Evolutionary conservation across 768 basidiomycete genomes (phyloP), one percentile per base, ranked within the genome.

Genomic region (Cystofilobasidium ferigula): DNA sequence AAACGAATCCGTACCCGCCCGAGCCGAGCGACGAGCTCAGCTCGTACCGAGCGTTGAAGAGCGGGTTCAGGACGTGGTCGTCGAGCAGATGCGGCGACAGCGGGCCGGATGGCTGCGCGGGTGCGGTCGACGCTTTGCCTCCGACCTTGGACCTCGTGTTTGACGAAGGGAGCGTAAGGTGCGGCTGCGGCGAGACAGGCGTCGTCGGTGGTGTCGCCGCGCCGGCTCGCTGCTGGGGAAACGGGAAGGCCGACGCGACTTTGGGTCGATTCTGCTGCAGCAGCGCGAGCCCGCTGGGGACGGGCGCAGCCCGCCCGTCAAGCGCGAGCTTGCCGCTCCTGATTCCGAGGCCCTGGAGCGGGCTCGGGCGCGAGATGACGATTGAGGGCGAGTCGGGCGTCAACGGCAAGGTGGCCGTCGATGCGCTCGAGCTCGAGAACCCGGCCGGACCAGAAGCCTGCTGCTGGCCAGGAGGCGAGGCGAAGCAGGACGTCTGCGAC

Each of bases 1-100:
- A 88, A 32, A 97, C 93, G 74, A 97, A 95, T 2, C 92, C 92
- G 73, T 92, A 97, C 22, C 92, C 92, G 51, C 93, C 93, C 13
- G 85, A 84, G 47, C 93, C 93, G 30, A 97, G 75, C 53, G 77
- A 77, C 28, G 77, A 75, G 20, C 69, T 63, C 45, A 79, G 69
- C 9, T 66, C 57, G 69, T 76, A 79, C 30, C 72, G 64, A 32
- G 69, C 56, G 2, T 61, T 63, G 69, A 78, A 77, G 24, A 70
- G 66, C 0, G 71, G 69, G 57, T 74, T 71, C 1, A 75, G 63
- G 9, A 35, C 42, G 40, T 72, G 70, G 24, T 48, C 65, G 36
- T 69, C 57, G 28, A 64, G 56, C 30, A 75, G 62, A 26, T 71
- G 59, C 20, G 69, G 67, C 2, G 71, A 71, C 34, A 64, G 42